Evolutionary conservation across 2,329 filamentous ascomycete genomes (phyloP), one percentile per base, ranked within the genome.

Genomic region (Aspergillaceae sp.): DNA sequence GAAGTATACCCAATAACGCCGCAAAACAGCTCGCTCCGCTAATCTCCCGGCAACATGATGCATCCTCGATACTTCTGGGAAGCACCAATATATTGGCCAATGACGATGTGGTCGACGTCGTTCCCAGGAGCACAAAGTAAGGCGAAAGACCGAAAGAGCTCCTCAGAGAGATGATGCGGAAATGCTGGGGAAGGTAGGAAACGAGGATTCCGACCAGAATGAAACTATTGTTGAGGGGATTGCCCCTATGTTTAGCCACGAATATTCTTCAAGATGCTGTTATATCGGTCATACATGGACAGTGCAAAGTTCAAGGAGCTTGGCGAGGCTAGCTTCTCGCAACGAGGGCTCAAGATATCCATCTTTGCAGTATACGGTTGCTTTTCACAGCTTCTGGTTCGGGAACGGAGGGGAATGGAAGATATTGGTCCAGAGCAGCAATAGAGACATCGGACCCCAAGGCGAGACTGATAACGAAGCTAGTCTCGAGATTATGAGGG

Each of bases 81-180:
- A 95, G 79, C 0, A 87, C 84, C 44, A 97, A 73, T 61, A 98
- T 96, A 62, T 97, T 97, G 52, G 87, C 87, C 59, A 98, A 88
- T 28, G 87, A 86, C 41, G 86, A 87, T 43, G 86, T 94, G 57
- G 86, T 86, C 5, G 88, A 94, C 1, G 91, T 91, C 28, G 86
- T 87, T 49, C 92, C 92, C n/a, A 98, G 80, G 2, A 97, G 79
- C 53, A 98, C 83, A 63, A 95, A 98, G 68, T 91, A 92, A 6
- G 92, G 91, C 29, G 90, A 96, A 51, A 98, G 90, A 51, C 92
- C 92, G 65, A 94, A 91, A 26, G 91, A 94, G 9, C 87, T 92
- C 50, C 83, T 80, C 46, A 89, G 81, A 36, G 79, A 75, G 56
- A 95, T 87, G 68, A 98, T 97, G 60, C 92, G 88, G 65, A 85